Evolutionary conservation across 176 grass and related monocot species (phyloP).

Genomic region (Canna indica): DNA sequence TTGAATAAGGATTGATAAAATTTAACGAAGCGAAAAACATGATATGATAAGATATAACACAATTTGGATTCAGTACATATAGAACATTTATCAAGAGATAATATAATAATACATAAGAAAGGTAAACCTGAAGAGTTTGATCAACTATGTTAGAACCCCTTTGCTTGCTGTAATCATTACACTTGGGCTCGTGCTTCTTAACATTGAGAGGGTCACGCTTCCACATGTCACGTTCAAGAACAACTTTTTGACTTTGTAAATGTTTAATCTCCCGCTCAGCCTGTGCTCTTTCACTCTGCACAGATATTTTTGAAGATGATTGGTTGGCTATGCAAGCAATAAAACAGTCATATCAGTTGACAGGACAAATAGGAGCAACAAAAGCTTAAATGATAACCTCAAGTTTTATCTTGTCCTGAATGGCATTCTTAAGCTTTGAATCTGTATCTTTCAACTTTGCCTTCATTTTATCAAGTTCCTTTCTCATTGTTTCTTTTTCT

Average conservation of each 20-base stretch:
- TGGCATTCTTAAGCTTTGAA: conserved; percentile 66
- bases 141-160: conserved; percentile 36
- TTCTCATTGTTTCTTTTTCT: conserved; percentile 82
- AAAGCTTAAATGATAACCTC: conserved; percentile 40
- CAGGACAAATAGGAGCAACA: neutral
- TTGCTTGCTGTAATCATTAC: conserved; percentile 19
- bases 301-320: conserved; percentile 17
- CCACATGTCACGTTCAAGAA: conserved; percentile 73
- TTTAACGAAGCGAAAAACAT: too few relatives aligned
- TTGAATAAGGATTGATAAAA: too few relatives aligned
- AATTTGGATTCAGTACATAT: neutral
- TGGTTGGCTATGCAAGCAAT: neutral
- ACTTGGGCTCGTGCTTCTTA: conserved; percentile 58
- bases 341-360: conserved; percentile 7
- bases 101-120: conserved; percentile 3
- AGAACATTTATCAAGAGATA: neutral
- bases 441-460: conserved; percentile 66
- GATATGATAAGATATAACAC: neutral
- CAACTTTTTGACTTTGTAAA: conserved; percentile 54
- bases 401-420: conserved; percentile 88
- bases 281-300: conserved; percentile 68
- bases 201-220: conserved; percentile 42
- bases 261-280: conserved; percentile 65
- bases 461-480: conserved; percentile 73
- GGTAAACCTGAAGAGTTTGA: conserved; percentile 36